Conservation (phyloP, 179 eudicot genomes). For the Beta macrorhiza region DNA sequence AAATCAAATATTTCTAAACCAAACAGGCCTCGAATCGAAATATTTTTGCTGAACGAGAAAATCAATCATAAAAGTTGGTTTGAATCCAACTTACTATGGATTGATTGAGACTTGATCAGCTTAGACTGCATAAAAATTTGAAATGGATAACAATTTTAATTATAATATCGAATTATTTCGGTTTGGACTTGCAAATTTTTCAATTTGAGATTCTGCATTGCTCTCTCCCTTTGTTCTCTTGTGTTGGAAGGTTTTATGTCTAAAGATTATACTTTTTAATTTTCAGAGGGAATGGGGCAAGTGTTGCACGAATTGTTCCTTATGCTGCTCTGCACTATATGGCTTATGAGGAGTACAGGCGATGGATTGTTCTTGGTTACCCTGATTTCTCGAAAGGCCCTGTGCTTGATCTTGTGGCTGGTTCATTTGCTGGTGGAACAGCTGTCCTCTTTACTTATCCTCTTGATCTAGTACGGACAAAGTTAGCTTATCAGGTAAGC, state of each 20-base stretch:
- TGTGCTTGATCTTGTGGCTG: conserved; percentile 87
- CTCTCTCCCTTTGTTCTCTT: not conserved
- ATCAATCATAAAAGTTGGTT: not conserved
- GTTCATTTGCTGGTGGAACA: conserved; percentile 96
- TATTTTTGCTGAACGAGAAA: not conserved
- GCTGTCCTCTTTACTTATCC: conserved; percentile 94
- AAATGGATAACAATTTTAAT: not conserved
- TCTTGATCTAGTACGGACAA: conserved; percentile 91
- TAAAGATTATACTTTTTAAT: not conserved
- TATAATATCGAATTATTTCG: not conserved
- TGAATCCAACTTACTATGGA: not conserved
- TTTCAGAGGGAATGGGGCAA: conserved; percentile 94
- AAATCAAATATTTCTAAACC: no score
- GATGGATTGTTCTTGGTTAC: conserved; percentile 59
- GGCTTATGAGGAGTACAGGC: conserved; percentile 87
- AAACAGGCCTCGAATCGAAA: no score
- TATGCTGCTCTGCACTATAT: conserved; percentile 92
- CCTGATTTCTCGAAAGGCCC: conserved; percentile 77
- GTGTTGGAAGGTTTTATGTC: conserved; percentile 1
- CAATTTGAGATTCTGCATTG: not conserved
- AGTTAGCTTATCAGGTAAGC: conserved; percentile 89
- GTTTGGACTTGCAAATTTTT: not conserved
- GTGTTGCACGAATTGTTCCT: conserved; percentile 92
- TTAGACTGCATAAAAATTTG: not conserved
- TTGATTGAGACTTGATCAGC: not conserved